Evolutionary conservation across 306 rosid genomes (phyloP).

Genomic region (Vigna trinervia): DNA sequence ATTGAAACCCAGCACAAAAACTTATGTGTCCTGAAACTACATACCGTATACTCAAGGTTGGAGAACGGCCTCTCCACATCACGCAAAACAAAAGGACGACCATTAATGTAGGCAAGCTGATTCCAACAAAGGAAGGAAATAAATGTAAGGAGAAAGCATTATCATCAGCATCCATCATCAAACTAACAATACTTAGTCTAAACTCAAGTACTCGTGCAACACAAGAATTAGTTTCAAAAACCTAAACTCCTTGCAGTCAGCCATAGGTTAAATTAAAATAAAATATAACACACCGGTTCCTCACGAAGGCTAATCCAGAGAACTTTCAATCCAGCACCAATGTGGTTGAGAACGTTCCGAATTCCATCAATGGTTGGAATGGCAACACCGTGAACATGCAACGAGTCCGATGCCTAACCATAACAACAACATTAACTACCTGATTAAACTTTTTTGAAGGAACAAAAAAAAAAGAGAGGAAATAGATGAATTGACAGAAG

Average conservation of each 20-base stretch:
- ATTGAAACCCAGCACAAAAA: slow-evolving; percentile 2
- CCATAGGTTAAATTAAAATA: neutral
- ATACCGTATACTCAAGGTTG: slow-evolving; percentile 84
- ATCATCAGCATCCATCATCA: slow-evolving; percentile 1
- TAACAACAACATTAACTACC: no score
- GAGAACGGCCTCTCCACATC: slow-evolving; percentile 86
- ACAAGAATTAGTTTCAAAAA: neutral
- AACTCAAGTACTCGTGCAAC: neutral
- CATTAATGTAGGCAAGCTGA: slow-evolving; percentile 86
- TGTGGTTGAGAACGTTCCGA: slow-evolving; percentile 77
- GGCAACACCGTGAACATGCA: slow-evolving; percentile 92
- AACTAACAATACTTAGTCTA: neutral
- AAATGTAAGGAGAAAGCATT: neutral
- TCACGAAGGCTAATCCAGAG: slow-evolving; percentile 96
- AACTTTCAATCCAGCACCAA: slow-evolving; percentile 70
- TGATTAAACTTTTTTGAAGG: neutral
- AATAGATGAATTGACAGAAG: neutral
- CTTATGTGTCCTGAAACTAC: neutral
- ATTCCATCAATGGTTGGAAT: slow-evolving; percentile 85
- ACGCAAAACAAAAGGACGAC: slow-evolving; percentile 86
- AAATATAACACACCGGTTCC: slow-evolving; percentile 66
- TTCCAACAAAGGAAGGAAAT: slow-evolving; percentile 40
- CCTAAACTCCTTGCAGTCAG: neutral
- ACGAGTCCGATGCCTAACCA: slow-evolving; percentile 59
- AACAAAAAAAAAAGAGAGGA: no score